A percentile compares a stretch with the other conserved stretches of the same genome.
Conservation (phyloP, 768 basidiomycete genomes). For the Botryobasidium botryosum region DNA sequence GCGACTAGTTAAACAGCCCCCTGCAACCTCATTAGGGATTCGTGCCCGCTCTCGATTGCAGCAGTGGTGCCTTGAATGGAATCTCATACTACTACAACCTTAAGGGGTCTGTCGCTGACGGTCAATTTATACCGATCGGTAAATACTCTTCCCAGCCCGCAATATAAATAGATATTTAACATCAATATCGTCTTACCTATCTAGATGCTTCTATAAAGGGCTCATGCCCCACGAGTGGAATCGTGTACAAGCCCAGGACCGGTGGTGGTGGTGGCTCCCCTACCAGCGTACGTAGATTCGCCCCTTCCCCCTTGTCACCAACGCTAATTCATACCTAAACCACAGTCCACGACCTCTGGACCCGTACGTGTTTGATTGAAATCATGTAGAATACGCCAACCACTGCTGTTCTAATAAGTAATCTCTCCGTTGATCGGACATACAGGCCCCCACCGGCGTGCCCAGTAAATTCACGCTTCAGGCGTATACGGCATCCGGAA, state of each 20-base stretch:
- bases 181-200: too few relatives aligned
- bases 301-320: not conserved
- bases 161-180: too few relatives aligned
- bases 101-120: slow-evolving; percentile 43
- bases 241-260: slow-evolving; percentile 43
- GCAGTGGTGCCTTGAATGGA: slow-evolving; percentile 22
- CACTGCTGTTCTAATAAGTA: not conserved
- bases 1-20: not conserved
- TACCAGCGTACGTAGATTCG: slow-evolving; percentile 10
- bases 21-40: slow-evolving; percentile 22
- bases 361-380: not conserved
- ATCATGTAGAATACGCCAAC: not conserved
- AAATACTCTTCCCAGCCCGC: too few relatives aligned
- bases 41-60: slow-evolving; percentile 34
- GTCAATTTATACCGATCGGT: slow-evolving; percentile 43
- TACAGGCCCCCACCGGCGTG: not conserved
- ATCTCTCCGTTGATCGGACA: too few relatives aligned
- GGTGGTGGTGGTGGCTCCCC: slow-evolving; percentile 19
- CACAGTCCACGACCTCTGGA: not conserved
- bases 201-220: slow-evolving; percentile 4
- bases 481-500: slow-evolving; percentile 18
- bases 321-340: not conserved
- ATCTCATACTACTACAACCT: slow-evolving; percentile 51
- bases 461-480: slow-evolving; percentile 14
- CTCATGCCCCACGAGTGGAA: slow-evolving; percentile 33